These are phyloP conservation scores for Aphanomyces cochlioides DNA, from an alignment of 352 stramenopile genomes.

Conservation along the genomic window DNA sequence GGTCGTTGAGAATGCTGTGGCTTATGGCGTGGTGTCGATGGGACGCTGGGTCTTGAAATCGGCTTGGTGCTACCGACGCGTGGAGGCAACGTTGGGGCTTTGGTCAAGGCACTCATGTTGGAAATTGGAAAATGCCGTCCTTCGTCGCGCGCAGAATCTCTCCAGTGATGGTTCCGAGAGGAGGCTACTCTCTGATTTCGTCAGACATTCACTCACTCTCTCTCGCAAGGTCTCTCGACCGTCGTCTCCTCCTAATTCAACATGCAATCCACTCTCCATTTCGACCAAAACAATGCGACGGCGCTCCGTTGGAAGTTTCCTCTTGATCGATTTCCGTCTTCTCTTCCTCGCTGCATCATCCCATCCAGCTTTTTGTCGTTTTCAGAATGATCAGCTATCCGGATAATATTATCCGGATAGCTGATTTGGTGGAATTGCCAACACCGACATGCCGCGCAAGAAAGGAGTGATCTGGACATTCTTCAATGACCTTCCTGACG, in stretches of 20 bases:
- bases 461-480: constrained; percentile 23
- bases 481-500: constrained; percentile 23
- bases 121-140: neutral
- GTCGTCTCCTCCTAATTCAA: too few relatives aligned
- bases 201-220: too few relatives aligned
- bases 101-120: neutral
- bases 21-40: too few relatives aligned
- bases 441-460: constrained; percentile 21
- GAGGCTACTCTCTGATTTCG: too few relatives aligned
- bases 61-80: neutral
- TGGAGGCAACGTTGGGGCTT: neutral
- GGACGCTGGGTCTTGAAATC: neutral
- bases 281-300: too few relatives aligned
- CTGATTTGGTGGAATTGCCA: neutral
- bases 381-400: neutral
- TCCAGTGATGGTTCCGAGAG: too few relatives aligned
- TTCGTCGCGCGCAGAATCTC: too few relatives aligned
- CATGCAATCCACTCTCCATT: too few relatives aligned
- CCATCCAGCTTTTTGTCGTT: neutral
- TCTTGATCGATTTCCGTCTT: neutral
- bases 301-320: neutral
- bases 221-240: too few relatives aligned
- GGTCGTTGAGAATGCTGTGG: neutral
- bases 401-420: neutral
- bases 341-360: neutral